A percentile compares a stretch with the other conserved stretches of the same genome.
These are phyloP conservation scores for Arthrinium puccinioides DNA, from an alignment of 2,329 filamentous ascomycete species.

Conservation along the genomic window DNA sequence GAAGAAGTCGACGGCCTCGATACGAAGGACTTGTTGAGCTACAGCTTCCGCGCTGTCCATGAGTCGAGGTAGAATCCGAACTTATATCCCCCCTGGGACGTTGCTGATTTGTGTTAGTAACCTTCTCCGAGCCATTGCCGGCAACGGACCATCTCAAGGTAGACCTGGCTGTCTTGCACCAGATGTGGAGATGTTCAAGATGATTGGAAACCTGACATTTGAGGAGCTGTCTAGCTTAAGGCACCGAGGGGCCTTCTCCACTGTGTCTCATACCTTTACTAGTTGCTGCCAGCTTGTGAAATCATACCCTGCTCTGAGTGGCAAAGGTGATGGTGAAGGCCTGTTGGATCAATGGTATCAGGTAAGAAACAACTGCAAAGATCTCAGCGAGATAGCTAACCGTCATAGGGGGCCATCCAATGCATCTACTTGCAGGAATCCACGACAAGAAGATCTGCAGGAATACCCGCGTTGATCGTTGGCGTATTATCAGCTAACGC, in stretches of 20 bases:
- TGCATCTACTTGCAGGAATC: constrained; percentile 71
- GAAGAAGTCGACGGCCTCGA: constrained; percentile 64
- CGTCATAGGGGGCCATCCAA: constrained; percentile 49
- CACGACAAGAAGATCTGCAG: constrained; percentile 84
- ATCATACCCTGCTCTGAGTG: constrained; percentile 28
- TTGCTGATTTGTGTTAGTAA: constrained; percentile 45
- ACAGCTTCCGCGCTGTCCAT: constrained; percentile 90
- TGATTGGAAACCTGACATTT: constrained; percentile 69
- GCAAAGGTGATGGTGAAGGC: constrained; percentile 23
- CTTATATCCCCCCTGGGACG: constrained; percentile 1
- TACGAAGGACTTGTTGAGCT: constrained; percentile 86
- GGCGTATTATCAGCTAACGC: constrained; percentile 68
- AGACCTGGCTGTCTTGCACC: constrained; percentile 38
- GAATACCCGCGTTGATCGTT: constrained; percentile 79
- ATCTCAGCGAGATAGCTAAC: constrained; percentile 7
- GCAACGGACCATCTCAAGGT: constrained; percentile 42
- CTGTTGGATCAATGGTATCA: constrained; percentile 66
- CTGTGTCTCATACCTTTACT: constrained; percentile 82
- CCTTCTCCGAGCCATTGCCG: constrained; percentile 57
- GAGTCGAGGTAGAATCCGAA: constrained; percentile 93
- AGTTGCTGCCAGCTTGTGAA: constrained; percentile 65
- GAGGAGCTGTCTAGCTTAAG: constrained; percentile 74
- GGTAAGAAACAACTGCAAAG: constrained; percentile 28
- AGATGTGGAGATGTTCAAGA: constrained; percentile 47
- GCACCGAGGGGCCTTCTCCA: constrained; percentile 88